phyloP scores from a whole-genome alignment of 2,329 filamentous ascomycete genomes.

The Pyrenophora teres region DNA sequence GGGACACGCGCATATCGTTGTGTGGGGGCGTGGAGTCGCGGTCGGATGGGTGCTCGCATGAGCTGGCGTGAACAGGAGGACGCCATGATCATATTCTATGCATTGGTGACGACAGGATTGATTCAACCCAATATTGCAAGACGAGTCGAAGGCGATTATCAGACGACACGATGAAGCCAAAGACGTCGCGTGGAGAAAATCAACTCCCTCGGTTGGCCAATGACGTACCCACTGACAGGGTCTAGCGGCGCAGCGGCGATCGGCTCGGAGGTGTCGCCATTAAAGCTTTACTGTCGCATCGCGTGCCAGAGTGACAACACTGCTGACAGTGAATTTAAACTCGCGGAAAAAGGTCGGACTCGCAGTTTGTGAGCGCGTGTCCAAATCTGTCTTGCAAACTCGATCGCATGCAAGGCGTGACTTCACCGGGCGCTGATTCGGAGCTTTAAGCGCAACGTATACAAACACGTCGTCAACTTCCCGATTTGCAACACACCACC shows the following conservation, averaged over 20 bases:
- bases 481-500: conserved; percentile 2
- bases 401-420: conserved; percentile 11
- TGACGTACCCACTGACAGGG: conserved; percentile 29
- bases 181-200: conserved; percentile 26
- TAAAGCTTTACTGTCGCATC: background rate
- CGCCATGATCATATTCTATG: conserved; percentile 35
- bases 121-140: background rate
- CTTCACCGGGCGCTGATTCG: conserved; percentile 16
- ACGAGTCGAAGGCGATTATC: conserved; percentile 1
- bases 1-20: conserved; percentile 22
- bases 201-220: conserved; percentile 23
- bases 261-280: conserved; percentile 15
- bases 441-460: conserved; percentile 41
- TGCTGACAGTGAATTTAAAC: background rate
- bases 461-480: conserved; percentile 23
- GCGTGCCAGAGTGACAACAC: background rate
- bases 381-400: background rate
- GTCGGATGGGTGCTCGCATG: conserved; percentile 24
- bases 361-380: background rate
- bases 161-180: conserved; percentile 14
- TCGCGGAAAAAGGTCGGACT: background rate
- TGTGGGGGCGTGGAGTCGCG: conserved; percentile 17
- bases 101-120: background rate
- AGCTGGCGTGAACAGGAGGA: conserved; percentile 34
- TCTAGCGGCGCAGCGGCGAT: conserved; percentile 21